phyloP scores from a whole-genome alignment of 2,329 filamentous ascomycete genomes.

The Penicillium sp. region DNA sequence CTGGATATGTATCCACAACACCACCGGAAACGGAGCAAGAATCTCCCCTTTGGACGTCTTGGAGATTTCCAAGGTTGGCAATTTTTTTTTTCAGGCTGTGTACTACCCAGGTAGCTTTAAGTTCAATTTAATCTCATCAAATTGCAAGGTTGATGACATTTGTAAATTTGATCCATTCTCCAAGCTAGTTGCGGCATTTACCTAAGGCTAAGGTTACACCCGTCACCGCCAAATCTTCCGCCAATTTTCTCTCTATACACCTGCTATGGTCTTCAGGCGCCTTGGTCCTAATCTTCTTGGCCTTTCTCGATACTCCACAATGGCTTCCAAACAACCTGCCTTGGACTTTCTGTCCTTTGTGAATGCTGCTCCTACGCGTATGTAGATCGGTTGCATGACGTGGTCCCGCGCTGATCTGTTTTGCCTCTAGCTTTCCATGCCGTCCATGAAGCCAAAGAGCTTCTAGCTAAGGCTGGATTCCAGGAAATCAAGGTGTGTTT shows the following conservation, averaged over 20 bases:
- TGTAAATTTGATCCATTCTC: too few species aligned
- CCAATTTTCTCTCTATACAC: neutral
- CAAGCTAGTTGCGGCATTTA: too few species aligned
- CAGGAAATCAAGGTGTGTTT: constrained; percentile 69
- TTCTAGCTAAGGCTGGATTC: constrained; percentile 83
- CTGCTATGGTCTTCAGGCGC: constrained; percentile 11
- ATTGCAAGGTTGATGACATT: too few species aligned
- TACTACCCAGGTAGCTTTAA: too few species aligned
- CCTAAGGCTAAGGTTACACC: neutral
- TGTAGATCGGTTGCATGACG: neutral
- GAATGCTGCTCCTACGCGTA: constrained; percentile 92
- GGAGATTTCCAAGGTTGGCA: too few species aligned
- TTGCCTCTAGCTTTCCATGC: constrained; percentile 79
- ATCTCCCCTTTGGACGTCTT: too few species aligned
- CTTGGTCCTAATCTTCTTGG: constrained; percentile 12
- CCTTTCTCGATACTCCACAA: constrained; percentile 25
- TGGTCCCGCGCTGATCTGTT: constrained; percentile 9
- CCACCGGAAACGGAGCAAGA: too few species aligned
- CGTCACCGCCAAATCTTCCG: constrained; percentile 10
- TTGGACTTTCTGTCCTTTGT: constrained; percentile 90
- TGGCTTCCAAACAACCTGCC: constrained; percentile 52
- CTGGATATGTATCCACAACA: too few species aligned
- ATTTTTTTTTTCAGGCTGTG: too few species aligned
- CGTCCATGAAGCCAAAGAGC: constrained; percentile 73
- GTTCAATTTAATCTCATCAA: too few species aligned